Conservation (phyloP, 2,329 filamentous ascomycete genomes). For the Microcyclosporella mali region DNA sequence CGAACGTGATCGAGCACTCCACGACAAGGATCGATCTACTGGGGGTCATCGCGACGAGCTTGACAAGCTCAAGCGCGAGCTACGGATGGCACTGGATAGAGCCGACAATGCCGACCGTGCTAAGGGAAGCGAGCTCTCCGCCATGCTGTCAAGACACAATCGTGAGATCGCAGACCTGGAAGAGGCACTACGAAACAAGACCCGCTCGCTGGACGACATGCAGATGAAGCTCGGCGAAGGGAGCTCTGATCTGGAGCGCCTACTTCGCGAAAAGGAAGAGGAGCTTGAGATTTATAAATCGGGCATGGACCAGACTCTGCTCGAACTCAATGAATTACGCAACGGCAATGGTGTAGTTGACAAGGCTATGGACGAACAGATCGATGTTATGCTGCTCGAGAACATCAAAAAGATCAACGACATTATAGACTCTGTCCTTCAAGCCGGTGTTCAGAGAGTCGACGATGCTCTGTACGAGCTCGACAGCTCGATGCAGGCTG, state of each 20-base stretch:
- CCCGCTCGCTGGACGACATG: slow-evolving; percentile 75
- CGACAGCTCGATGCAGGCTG: slow-evolving; percentile 95
- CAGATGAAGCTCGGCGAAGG: slow-evolving; percentile 72
- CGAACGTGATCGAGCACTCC: slow-evolving; percentile 84
- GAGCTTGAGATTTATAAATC: slow-evolving; percentile 98
- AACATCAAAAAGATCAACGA: slow-evolving; percentile 93
- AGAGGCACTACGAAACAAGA: slow-evolving; percentile 82
- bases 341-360: slow-evolving; percentile 58
- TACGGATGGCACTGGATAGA: slow-evolving; percentile 83
- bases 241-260: slow-evolving; percentile 75
- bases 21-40: slow-evolving; percentile 82
- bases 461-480: slow-evolving; percentile 96
- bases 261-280: slow-evolving; percentile 89
- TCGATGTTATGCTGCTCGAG: slow-evolving; percentile 79
- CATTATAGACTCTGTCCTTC: slow-evolving; percentile 93
- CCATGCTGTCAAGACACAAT: slow-evolving; percentile 93
- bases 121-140: slow-evolving; percentile 91
- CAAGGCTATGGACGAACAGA: slow-evolving; percentile 76
- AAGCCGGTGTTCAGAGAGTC: slow-evolving; percentile 85
- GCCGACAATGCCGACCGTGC: slow-evolving; percentile 86
- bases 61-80: slow-evolving; percentile 88
- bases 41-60: slow-evolving; percentile 88
- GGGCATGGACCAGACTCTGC: slow-evolving; percentile 90
- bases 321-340: slow-evolving; percentile 86
- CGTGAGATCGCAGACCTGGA: slow-evolving; percentile 95